Conservation (phyloP, 1,139 yeast genomes). For the Petasospora rhodanensis region DNA sequence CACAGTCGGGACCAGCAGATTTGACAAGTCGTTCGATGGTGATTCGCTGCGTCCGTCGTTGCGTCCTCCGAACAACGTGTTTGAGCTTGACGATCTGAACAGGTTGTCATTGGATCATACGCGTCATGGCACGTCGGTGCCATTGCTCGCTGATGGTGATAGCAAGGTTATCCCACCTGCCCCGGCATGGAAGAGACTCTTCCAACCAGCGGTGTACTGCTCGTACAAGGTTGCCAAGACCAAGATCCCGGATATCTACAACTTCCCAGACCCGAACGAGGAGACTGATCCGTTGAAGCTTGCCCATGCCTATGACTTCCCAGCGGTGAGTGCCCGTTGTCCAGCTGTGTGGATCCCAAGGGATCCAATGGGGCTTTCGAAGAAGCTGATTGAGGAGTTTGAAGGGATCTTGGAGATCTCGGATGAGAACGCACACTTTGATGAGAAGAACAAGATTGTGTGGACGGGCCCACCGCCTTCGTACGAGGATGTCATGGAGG, state of each 20-base stretch:
- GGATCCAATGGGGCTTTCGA: slow-evolving; percentile 80
- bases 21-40: slow-evolving; percentile 8
- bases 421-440: slow-evolving; percentile 63
- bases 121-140: slow-evolving; percentile 23
- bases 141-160: slow-evolving; percentile 50
- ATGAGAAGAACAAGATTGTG: slow-evolving; percentile 50
- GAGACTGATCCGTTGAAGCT: slow-evolving; percentile 29
- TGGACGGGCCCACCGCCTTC: slow-evolving; percentile 64
- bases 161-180: slow-evolving; percentile 29
- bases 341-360: slow-evolving; percentile 86
- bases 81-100: slow-evolving; percentile 22
- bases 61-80: slow-evolving; percentile 7
- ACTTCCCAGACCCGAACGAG: slow-evolving; percentile 36
- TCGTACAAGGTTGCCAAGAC: slow-evolving; percentile 51
- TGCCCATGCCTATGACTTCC: slow-evolving; percentile 64
- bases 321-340: slow-evolving; percentile 60
- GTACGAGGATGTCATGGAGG: slow-evolving; percentile 24
- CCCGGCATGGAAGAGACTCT: slow-evolving; percentile 42
- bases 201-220: slow-evolving; percentile 63
- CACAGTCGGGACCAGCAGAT: neutral
- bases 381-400: slow-evolving; percentile 48
- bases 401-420: slow-evolving; percentile 46
- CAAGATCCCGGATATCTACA: slow-evolving; percentile 50
- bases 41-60: slow-evolving; percentile 4
- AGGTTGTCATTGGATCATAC: slow-evolving; percentile 17